phyloP scores from a whole-genome alignment of 1,139 yeast genomes.

The Candida tunisiensis region DNA sequence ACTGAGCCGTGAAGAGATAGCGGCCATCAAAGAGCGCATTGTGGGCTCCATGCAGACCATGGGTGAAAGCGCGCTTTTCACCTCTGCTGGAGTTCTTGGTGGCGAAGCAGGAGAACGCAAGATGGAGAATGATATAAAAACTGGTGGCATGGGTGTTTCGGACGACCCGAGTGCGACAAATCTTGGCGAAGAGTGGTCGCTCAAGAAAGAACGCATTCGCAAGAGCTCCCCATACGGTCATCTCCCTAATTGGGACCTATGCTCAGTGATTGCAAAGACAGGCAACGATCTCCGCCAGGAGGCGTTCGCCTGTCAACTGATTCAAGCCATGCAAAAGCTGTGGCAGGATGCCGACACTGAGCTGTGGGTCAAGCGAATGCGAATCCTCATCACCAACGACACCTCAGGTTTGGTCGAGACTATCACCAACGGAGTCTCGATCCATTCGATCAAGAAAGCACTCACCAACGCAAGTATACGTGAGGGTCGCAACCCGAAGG shows the following conservation, averaged over 20 bases:
- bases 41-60: conserved; percentile 78
- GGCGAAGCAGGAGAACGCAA: conserved; percentile 85
- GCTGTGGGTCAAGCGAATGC: conserved; percentile 89
- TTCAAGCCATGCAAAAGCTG: conserved; percentile 66
- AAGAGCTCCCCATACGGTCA: conserved; percentile 70
- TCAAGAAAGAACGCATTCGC: conserved; percentile 65
- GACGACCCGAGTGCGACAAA: conserved; percentile 32
- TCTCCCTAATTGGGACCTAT: conserved; percentile 79
- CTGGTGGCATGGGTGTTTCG: conserved; percentile 38
- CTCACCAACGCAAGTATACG: conserved; percentile 57
- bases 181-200: conserved; percentile 84
- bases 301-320: conserved; percentile 92
- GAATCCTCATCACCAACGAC: conserved; percentile 78
- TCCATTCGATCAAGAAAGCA: conserved; percentile 88
- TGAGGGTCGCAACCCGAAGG: conserved; percentile 49
- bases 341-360: conserved; percentile 56
- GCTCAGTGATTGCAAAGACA: conserved; percentile 89
- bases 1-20: conserved; percentile 55
- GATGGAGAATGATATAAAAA: conserved; percentile 75
- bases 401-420: conserved; percentile 89
- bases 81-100: conserved; percentile 20
- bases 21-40: conserved; percentile 58
- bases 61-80: conserved; percentile 37
- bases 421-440: conserved; percentile 80
- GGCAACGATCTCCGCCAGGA: conserved; percentile 94